Conservation (phyloP, 2,329 filamentous ascomycete species). For the Aspergillus intermedius region DNA sequence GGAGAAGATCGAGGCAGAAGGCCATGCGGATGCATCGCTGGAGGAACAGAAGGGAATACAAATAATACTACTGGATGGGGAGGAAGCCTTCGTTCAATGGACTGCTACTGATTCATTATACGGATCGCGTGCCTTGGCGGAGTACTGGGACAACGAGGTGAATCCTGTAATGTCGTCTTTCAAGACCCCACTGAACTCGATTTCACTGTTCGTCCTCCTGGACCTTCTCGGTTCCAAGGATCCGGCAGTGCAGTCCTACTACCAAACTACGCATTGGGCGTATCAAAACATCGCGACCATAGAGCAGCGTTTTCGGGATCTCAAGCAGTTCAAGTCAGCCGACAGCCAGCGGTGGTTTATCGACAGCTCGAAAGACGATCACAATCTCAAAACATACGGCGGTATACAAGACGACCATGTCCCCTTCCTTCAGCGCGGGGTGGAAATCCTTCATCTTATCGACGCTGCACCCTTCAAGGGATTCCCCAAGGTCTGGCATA, state of each 20-base stretch:
- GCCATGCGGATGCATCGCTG: constrained; percentile 45
- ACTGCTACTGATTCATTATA: constrained; percentile 77
- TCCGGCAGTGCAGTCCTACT: constrained; percentile 76
- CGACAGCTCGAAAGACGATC: constrained; percentile 52
- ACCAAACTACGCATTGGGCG: constrained; percentile 86
- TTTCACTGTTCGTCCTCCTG: constrained; percentile 83
- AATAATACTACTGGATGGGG: constrained; percentile 83
- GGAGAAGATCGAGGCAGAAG: constrained; percentile 61
- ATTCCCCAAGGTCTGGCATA: constrained; percentile 85
- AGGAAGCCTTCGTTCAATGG: constrained; percentile 85
- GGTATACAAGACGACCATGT: constrained; percentile 79
- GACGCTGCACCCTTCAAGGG: constrained; percentile 50
- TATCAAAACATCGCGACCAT: constrained; percentile 69
- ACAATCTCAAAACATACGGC: constrained; percentile 41
- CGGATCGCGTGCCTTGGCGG: constrained; percentile 74
- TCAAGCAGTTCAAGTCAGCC: constrained; percentile 61
- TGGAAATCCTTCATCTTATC: constrained; percentile 85
- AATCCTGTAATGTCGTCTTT: constrained; percentile 70
- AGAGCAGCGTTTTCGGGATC: constrained; percentile 64
- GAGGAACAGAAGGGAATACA: constrained; percentile 79
- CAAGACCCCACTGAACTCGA: constrained; percentile 66
- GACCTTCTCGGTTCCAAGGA: constrained; percentile 70
- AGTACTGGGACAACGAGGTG: constrained; percentile 66
- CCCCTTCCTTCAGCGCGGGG: constrained; percentile 80
- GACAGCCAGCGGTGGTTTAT: constrained; percentile 53